phyloP scores from a whole-genome alignment of 148 eudicot species.

The Amaranthus palmeri region DNA sequence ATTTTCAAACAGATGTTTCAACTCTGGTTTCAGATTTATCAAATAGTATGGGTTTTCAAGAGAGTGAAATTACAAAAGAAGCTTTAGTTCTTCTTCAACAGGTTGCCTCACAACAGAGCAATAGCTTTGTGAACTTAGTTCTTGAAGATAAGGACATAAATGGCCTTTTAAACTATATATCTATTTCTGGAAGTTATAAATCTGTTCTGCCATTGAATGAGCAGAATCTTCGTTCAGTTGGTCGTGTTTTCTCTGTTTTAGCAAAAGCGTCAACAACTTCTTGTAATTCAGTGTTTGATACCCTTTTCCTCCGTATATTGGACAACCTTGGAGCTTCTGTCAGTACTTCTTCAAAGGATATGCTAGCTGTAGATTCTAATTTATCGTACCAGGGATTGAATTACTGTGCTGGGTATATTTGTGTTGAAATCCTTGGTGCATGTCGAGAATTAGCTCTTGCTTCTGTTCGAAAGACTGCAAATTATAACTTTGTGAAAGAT shows the following conservation, averaged over 20 bases:
- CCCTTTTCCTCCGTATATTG: conserved; percentile 45
- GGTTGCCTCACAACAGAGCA: conserved; percentile 39
- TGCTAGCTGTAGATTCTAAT: conserved; percentile 24
- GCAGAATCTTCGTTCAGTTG: conserved; percentile 58
- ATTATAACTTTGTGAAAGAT: conserved; percentile 32
- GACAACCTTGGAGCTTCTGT: conserved; percentile 44
- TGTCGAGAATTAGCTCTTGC: conserved; percentile 58
- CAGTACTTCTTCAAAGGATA: conserved; percentile 20
- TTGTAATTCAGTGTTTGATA: conserved; percentile 64
- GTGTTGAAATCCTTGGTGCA: conserved; percentile 67
- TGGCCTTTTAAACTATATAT: conserved; percentile 33
- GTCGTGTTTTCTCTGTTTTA: conserved; percentile 47
- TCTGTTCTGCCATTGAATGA: conserved; percentile 37
- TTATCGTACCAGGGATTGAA: conserved; percentile 29
- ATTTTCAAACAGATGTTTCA: conserved; percentile 28
- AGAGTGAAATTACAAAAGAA: conserved; percentile 56
- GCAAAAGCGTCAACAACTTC: conserved; percentile 53
- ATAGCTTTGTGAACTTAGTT: conserved; percentile 47
- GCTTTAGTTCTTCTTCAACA: conserved; percentile 68
- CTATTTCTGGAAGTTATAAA: conserved; percentile 32
- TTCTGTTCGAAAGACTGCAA: conserved; percentile 22
- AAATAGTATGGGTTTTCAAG: conserved; percentile 41
- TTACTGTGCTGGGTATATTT: conserved; percentile 59
- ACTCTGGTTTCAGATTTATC: conserved; percentile 26
- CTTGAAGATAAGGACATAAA: conserved; percentile 59